These are phyloP conservation scores for Stemphylium lycopersici DNA, from an alignment of 2,329 filamentous ascomycete species.

Conservation along the genomic window DNA sequence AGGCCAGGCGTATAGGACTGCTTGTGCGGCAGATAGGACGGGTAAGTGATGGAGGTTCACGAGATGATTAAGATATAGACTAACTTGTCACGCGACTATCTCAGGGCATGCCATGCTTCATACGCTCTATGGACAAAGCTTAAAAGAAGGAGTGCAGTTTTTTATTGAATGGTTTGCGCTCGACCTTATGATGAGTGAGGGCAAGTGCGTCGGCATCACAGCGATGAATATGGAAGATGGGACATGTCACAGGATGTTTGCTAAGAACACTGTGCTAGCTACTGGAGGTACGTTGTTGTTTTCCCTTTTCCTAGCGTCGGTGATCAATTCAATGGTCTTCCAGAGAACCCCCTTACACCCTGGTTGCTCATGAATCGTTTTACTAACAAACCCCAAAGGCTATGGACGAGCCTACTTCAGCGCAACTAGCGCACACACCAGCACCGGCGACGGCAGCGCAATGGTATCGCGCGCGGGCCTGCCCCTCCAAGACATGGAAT, in stretches of 20 bases:
- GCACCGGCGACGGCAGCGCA: conserved; percentile 58
- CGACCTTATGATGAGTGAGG: conserved; percentile 57
- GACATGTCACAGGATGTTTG: conserved; percentile 56
- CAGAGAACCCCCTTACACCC: no score
- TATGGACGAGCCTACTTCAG: conserved; percentile 60
- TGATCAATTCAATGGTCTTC: no score
- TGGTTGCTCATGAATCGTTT: neutral
- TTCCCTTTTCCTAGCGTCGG: neutral
- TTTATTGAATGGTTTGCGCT: conserved; percentile 60
- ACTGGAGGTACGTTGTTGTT: conserved; percentile 48
- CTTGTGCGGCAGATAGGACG: conserved; percentile 55
- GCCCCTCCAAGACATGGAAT: conserved; percentile 59
- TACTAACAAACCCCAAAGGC: conserved; percentile 29
- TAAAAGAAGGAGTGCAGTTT: conserved; percentile 57
- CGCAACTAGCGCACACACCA: conserved; percentile 57
- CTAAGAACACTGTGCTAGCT: conserved; percentile 56
- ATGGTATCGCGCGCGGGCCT: conserved; percentile 58
- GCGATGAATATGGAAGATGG: conserved; percentile 58
- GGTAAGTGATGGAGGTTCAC: no score
- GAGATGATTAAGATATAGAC: no score
- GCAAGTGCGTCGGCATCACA: conserved; percentile 55
- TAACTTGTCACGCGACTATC: no score
- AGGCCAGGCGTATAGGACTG: conserved; percentile 57
- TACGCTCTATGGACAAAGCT: conserved; percentile 57
- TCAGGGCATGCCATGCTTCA: conserved; percentile 57